Evolutionary conservation across 495 filamentous ascomycete genomes (phyloP).

Genomic region (Penicillium tannophilum): DNA sequence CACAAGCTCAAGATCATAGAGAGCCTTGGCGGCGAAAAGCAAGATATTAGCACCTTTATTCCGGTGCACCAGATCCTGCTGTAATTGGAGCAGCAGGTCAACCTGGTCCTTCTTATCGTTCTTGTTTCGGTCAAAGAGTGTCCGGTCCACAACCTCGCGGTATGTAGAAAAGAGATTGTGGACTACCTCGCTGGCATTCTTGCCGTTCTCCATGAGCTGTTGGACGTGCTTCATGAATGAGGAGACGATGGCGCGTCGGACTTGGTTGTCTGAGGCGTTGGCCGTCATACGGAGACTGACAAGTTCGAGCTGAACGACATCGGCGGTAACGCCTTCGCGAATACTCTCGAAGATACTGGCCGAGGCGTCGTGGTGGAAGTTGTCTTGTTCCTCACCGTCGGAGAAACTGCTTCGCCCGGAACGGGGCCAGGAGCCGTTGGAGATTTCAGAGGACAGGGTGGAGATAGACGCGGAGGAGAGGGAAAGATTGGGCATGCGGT

Average conservation of each 20-base stretch:
- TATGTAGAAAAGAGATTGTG: constrained; percentile 58
- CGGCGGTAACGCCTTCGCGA: constrained; percentile 70
- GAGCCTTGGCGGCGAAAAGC: constrained; percentile 71
- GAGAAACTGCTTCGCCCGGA: constrained; percentile 59
- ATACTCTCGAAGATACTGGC: constrained; percentile 82
- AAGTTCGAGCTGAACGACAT: constrained; percentile 86
- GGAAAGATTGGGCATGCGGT: constrained; percentile 66
- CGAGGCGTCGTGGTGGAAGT: constrained; percentile 88
- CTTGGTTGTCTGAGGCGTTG: constrained; percentile 84
- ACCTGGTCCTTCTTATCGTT: constrained; percentile 72
- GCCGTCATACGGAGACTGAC: constrained; percentile 84
- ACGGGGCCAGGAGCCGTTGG: constrained; percentile 46
- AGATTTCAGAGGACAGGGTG: constrained; percentile 58
- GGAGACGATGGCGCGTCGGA: constrained; percentile 80
- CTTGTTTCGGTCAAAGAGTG: constrained; percentile 59
- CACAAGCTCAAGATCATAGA: constrained; percentile 82
- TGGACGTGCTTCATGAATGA: constrained; percentile 82
- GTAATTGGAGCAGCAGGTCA: constrained; percentile 79
- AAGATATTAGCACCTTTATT: constrained; percentile 66
- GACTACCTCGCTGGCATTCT: constrained; percentile 65
- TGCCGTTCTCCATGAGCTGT: constrained; percentile 65
- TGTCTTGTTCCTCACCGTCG: constrained; percentile 60
- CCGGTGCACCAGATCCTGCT: constrained; percentile 71
- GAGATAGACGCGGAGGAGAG: constrained; percentile 81
- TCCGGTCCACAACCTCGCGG: constrained; percentile 58